Evolutionary conservation across 495 filamentous ascomycete genomes (phyloP), one percentile per base, ranked within the genome.

Genomic region (Penicillium herquei): DNA sequence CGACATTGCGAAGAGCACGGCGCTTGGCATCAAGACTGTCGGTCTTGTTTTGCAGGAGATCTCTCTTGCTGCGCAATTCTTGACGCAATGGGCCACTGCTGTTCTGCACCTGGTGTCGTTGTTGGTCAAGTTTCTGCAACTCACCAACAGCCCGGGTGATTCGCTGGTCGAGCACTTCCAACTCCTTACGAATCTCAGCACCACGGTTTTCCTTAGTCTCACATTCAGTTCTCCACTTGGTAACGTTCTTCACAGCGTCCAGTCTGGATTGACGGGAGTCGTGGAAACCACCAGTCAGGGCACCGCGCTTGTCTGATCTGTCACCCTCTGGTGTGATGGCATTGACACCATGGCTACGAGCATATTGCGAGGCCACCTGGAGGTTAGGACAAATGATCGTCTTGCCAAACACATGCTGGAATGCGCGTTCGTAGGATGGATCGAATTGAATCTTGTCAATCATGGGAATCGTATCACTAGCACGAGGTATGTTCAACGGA

Each of bases 251-350:
- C 13, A 96, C 87, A 33, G 89, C 91, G 54, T 95, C 88, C 11
- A 97, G 75, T 12, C 92, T 84, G 0, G 93, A 97, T 45, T 83
- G 83, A 21, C 87, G 82, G 2, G 87, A 81, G 66, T 99, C 93
- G 39, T 93, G 82, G 69, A 86, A 99, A 59, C 94, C 94, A 75
- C 94, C 94, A 26, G 89, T 96, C 74, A 98, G 82, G 2, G 92
- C 94, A 70, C 94, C 94, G 58, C 92, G 86, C 75, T 92, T 96
- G 71, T 97, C 92, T 2, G 90, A 87, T 44, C 87, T 87, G 70
- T 99, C 94, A 64, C 94, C 94, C 16, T 96, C 91, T 7, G 90
- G 89, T 0, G 94, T 99, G 54, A 98, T 95, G 18, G 91, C 93
- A 63, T 87, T 92, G 37, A 98, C 86, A 31, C 87, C 88, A 56